Conservation (phyloP, 352 stramenopile species). For the Thraustochytrium striatum region DNA sequence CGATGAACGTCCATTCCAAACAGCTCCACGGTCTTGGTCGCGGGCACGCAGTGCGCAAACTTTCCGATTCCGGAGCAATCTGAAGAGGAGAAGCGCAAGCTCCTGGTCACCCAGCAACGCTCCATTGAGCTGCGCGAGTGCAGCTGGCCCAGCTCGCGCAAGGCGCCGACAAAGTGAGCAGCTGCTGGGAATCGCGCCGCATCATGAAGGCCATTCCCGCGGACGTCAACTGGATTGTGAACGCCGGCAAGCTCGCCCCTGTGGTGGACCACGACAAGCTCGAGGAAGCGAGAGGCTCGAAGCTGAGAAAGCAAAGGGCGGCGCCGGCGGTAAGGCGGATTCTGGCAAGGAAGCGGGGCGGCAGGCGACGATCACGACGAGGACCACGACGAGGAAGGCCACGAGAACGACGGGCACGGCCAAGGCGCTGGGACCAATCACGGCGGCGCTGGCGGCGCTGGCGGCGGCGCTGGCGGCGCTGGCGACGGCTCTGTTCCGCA, state of each 20-base stretch:
- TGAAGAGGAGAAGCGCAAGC: slow-evolving; percentile 56
- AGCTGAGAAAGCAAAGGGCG: slow-evolving; percentile 51
- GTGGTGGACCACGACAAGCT: slow-evolving; percentile 17
- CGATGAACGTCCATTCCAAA: slow-evolving; percentile 51
- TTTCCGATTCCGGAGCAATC: slow-evolving; percentile 68
- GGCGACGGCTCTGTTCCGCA: background rate
- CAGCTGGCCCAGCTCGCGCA: background rate
- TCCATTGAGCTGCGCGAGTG: slow-evolving; percentile 54
- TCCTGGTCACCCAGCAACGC: slow-evolving; percentile 53
- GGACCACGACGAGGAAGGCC: slow-evolving; percentile 52
- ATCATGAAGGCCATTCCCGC: slow-evolving; percentile 45
- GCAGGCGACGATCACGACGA: slow-evolving; percentile 5
- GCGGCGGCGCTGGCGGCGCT: slow-evolving; percentile 3
- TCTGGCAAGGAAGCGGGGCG: background rate
- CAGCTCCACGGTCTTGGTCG: slow-evolving; percentile 63
- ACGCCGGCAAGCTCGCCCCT: slow-evolving; percentile 52
- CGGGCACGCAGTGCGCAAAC: slow-evolving; percentile 66
- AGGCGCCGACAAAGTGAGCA: background rate
- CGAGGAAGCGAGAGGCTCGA: background rate
- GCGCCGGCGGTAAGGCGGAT: background rate
- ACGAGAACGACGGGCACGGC: background rate
- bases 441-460: background rate
- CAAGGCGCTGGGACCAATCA: background rate
- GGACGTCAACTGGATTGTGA: slow-evolving; percentile 56
- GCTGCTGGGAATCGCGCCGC: background rate